Conservation (phyloP, 1,139 yeast genomes). For the Kodamaea sp. region DNA sequence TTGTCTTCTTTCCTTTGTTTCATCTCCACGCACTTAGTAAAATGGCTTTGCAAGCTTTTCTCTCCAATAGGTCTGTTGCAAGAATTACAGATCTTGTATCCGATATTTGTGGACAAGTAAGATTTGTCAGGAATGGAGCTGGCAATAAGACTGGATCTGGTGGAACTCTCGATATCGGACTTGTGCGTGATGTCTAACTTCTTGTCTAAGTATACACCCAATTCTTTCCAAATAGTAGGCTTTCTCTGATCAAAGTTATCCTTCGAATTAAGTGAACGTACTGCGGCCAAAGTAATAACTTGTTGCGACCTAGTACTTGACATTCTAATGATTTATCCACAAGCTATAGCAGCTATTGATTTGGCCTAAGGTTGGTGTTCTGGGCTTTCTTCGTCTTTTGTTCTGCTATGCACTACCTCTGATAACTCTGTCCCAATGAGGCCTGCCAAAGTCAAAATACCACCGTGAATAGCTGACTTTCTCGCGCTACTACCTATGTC, state of each 20-base stretch:
- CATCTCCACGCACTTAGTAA: constrained; percentile 49
- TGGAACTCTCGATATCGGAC: constrained; percentile 19
- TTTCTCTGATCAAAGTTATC: constrained; percentile 15
- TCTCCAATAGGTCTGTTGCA: constrained; percentile 67
- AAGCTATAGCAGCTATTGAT: no score
- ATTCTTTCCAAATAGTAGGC: constrained; percentile 56
- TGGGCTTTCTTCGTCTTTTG: no score
- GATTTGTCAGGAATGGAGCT: constrained; percentile 36
- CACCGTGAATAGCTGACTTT: no score
- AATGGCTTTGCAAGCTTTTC: constrained; percentile 46
- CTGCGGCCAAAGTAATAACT: constrained; percentile 31
- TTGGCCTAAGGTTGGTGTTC: no score
- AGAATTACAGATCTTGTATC: constrained; percentile 63
- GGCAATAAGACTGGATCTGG: constrained; percentile 18
- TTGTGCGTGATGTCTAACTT: constrained; percentile 33
- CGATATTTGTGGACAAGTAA: constrained; percentile 43
- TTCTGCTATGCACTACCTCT: no score
- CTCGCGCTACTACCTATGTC: no score
- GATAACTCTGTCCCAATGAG: no score
- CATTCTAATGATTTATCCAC: no score
- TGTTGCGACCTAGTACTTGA: constrained; percentile 32
- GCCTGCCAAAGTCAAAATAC: no score
- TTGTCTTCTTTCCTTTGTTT: constrained; percentile 36
- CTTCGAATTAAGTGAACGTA: constrained; percentile 23
- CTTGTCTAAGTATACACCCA: constrained; percentile 58